phyloP scores from a whole-genome alignment of 1,284 basidiomycete species.

The Butyriboletus regius region DNA sequence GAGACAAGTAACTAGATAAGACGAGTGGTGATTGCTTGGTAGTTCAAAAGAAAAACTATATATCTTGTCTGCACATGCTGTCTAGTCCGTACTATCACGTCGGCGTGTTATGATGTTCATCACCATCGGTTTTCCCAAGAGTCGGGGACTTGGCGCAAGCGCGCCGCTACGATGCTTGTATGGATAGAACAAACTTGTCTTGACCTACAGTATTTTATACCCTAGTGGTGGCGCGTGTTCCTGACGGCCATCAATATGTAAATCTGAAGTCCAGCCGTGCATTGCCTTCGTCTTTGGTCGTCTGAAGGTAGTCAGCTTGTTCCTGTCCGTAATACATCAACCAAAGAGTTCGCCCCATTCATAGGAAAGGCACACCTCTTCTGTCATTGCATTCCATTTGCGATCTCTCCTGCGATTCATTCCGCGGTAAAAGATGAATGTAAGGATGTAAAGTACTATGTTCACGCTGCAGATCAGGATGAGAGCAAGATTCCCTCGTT shows the following conservation, averaged over 20 bases:
- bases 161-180: too few species aligned
- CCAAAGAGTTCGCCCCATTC: background rate
- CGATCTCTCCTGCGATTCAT: constrained; percentile 47
- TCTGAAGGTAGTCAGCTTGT: constrained; percentile 49
- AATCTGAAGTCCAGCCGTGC: constrained; percentile 54
- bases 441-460: constrained; percentile 45
- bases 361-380: constrained; percentile 41
- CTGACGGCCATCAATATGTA: constrained; percentile 33
- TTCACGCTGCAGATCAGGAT: constrained; percentile 35
- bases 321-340: constrained; percentile 34
- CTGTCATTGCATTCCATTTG: constrained; percentile 48
- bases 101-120: too few species aligned
- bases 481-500: constrained; percentile 35
- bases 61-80: too few species aligned
- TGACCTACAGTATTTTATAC: too few species aligned
- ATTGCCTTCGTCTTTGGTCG: constrained; percentile 54
- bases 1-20: too few species aligned
- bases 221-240: too few species aligned
- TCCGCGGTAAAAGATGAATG: constrained; percentile 49
- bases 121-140: too few species aligned
- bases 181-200: too few species aligned
- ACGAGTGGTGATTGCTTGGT: too few species aligned
- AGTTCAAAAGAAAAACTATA: too few species aligned
- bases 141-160: too few species aligned
- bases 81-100: too few species aligned